phyloP scores from a whole-genome alignment of 345 rosid genomes.

The Gossypium herbaceum region DNA sequence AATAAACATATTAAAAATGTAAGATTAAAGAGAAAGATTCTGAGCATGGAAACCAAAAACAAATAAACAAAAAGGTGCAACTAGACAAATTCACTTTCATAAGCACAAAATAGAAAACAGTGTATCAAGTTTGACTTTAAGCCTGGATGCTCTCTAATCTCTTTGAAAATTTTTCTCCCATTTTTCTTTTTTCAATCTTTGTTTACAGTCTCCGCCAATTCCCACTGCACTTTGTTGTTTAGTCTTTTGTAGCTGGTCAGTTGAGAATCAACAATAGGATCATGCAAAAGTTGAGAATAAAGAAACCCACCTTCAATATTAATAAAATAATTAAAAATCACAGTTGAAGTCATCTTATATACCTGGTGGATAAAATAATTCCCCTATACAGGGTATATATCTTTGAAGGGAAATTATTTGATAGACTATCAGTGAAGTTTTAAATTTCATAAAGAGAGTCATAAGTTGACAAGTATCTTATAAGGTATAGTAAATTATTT shows the following conservation, averaged over 20 bases:
- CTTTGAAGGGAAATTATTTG: no score
- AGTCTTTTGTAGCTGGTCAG: no score
- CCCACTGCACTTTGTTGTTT: neutral
- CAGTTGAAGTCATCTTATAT: no score
- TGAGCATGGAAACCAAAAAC: neutral
- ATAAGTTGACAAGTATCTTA: no score
- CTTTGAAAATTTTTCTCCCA: neutral
- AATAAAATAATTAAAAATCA: neutral
- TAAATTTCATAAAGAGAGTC: accelerated
- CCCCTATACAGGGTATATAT: no score
- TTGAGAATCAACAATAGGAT: neutral
- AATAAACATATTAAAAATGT: neutral
- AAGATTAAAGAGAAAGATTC: neutral
- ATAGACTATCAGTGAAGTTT: no score
- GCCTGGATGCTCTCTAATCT: neutral
- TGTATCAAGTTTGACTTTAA: conserved; percentile 5
- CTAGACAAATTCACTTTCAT: neutral
- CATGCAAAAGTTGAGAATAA: neutral
- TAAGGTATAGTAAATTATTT: no score
- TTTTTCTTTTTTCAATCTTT: neutral
- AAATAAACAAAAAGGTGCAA: neutral
- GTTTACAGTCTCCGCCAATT: neutral
- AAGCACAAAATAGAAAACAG: conserved; percentile 4
- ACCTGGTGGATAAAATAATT: no score
- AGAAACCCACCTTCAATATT: neutral